Conservation (phyloP, 208 protist species). For the Borovskyia barvae region DNA sequence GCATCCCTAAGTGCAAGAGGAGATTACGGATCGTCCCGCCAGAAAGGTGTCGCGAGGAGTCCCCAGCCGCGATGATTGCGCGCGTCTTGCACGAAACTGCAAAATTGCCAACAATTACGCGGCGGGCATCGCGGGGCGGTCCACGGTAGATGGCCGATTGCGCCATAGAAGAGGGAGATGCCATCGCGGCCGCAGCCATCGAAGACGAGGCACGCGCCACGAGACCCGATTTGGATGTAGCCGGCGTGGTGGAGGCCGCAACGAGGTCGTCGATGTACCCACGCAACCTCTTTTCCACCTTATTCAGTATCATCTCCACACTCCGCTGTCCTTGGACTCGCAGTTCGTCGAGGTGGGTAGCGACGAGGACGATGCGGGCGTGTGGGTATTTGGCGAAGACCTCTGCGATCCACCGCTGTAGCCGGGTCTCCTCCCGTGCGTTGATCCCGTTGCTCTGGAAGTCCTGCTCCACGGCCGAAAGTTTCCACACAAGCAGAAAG, state of each 20-base stretch:
- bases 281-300: conserved; percentile 68
- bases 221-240: neutral
- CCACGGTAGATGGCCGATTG: neutral
- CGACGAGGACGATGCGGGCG: conserved; percentile 75
- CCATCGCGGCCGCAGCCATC: neutral
- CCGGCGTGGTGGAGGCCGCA: conserved; percentile 15
- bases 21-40: conserved; percentile 67
- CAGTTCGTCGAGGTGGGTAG: conserved; percentile 89
- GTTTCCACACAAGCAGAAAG: conserved; percentile 89
- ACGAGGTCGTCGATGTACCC: conserved; percentile 63
- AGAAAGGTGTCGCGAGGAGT: conserved; percentile 44
- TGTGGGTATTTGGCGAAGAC: conserved; percentile 84
- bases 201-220: neutral
- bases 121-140: conserved; percentile 18
- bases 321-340: conserved; percentile 74
- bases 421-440: conserved; percentile 71
- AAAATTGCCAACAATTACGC: conserved; percentile 77
- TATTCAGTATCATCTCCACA: conserved; percentile 86
- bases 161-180: neutral
- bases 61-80: conserved; percentile 68
- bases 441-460: conserved; percentile 81
- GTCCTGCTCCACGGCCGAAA: conserved; percentile 85
- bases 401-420: conserved; percentile 85
- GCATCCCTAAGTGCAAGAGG: conserved; percentile 57
- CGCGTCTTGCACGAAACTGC: conserved; percentile 88